Evolutionary conservation across 2,329 filamentous ascomycete genomes (phyloP).

Genomic region (Aspergillus aculeatinus): DNA sequence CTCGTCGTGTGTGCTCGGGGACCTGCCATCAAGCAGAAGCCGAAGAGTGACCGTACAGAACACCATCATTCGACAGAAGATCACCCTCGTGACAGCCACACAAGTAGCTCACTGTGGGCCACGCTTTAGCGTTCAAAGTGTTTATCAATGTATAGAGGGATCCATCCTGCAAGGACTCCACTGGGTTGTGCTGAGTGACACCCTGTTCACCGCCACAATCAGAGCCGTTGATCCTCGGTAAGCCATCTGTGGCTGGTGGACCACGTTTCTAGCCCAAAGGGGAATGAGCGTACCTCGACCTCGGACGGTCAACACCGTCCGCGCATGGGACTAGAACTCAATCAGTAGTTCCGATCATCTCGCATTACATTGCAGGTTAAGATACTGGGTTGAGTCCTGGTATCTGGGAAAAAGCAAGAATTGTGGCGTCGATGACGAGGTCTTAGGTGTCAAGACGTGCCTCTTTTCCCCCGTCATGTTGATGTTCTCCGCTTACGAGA

Average conservation of each 20-base stretch:
- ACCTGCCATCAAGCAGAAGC: too few relatives aligned
- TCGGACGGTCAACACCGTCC: not conserved
- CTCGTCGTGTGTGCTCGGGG: too few relatives aligned
- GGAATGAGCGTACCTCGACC: not conserved
- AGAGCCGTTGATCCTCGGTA: constrained; percentile 7
- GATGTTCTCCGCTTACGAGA: not conserved
- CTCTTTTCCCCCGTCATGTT: not conserved
- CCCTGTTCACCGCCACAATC: constrained; percentile 19
- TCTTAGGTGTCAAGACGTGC: not conserved
- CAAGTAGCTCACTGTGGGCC: not conserved
- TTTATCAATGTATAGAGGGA: not conserved
- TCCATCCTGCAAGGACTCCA: constrained; percentile 1
- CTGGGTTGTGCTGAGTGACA: not conserved
- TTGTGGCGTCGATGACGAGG: not conserved
- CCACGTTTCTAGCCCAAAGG: constrained; percentile 1
- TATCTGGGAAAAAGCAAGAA: constrained; percentile 5
- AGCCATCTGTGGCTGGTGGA: constrained; percentile 19
- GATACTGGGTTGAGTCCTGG: not conserved
- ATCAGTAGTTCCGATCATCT: constrained; percentile 14
- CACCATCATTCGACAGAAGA: too few relatives aligned
- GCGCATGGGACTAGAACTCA: constrained; percentile 2
- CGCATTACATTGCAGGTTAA: constrained; percentile 16
- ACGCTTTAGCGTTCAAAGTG: not conserved
- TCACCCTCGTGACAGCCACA: not conserved
- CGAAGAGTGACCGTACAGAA: too few relatives aligned